Evolutionary conservation across 192 early-diverging fungal genomes (phyloP).

Genomic region (Coemansia sp.): DNA sequence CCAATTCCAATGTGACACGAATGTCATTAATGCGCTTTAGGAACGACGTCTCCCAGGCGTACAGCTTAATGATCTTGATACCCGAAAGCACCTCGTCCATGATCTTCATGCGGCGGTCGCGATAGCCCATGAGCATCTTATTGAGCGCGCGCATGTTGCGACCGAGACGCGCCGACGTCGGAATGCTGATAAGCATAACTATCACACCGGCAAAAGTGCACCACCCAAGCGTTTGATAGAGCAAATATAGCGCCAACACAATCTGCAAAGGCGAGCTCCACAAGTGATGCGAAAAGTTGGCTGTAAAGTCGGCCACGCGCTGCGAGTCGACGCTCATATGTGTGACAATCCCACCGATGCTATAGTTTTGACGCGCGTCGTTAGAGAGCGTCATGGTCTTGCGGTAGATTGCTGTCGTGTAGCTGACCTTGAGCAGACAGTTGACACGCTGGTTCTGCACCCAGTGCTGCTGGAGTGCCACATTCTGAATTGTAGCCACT

Average conservation of each 20-base stretch:
- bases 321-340: constrained; percentile 79
- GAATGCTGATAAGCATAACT: constrained; percentile 84
- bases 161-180: constrained; percentile 75
- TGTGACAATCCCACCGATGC: constrained; percentile 79
- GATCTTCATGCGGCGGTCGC: constrained; percentile 69
- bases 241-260: constrained; percentile 71
- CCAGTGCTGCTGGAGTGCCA: constrained; percentile 93
- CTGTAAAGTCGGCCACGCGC: constrained; percentile 67
- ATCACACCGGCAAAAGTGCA: constrained; percentile 85
- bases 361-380: constrained; percentile 79
- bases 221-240: constrained; percentile 83
- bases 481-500: constrained; percentile 78
- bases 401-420: constrained; percentile 87
- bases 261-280: constrained; percentile 89
- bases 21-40: constrained; percentile 47
- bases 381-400: constrained; percentile 88
- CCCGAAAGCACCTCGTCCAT: constrained; percentile 67
- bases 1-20: constrained; percentile 43
- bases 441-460: constrained; percentile 81
- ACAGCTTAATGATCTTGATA: constrained; percentile 74
- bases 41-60: constrained; percentile 67
- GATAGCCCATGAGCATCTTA: constrained; percentile 78
- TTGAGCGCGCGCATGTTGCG: constrained; percentile 75
- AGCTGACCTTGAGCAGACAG: constrained; percentile 76
- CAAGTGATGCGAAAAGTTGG: constrained; percentile 76